Base-by-base conservation (phyloP, 768 basidiomycete species). In the Termitomyces bulborhizus region DNA sequence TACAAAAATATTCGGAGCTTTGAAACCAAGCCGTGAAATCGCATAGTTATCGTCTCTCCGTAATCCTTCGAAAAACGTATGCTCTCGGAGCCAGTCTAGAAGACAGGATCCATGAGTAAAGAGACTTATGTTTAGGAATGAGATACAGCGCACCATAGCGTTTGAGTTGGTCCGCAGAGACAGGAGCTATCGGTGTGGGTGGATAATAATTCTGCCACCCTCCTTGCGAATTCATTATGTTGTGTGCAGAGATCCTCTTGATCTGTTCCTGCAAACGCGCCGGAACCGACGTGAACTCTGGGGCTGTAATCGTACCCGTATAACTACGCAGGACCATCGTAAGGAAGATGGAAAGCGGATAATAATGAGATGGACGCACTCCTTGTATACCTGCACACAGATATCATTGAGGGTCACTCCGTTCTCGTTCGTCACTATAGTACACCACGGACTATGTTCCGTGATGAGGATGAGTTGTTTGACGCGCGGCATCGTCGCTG, bases 401-500 rank as follows among this genome's bases (percentile, higher is more conserved):
- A 93, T 77, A 64, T 93, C 89, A 16, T 78, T 79, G 58, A 88
- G 77, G 2, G 89, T 91, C 16, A 93, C 88, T 0, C 90, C 90
- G 0, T 72, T 69, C 15, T 84, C 81, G 63, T 86, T 91, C 68
- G 77, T 82, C 48, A 89, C 77, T 54, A 82, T 82, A 6, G 86
- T 88, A 65, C 86, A 88, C 90, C 90, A 93, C 1, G 91, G 90
- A 43, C 80, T 85, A 42, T 76, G 71, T 45, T 73, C 67, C 12
- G 80, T 80, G 60, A 86, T 80, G 55, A 87, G 71, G 52, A 80
- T 77, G 55, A 86, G 71, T 54, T 84, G 77, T 18, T 69, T 69
- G 26, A 85, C 78, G 46, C 85, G 82, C 2, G 85, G 85, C n/a
- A 86, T 72, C 3, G 85, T 85, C 31, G 85, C 85, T 5, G 85